Percentiles rank a stretch among this genome's conserved stretches.
Conservation (phyloP, 768 basidiomycete genomes). For the Suillus decipiens region DNA sequence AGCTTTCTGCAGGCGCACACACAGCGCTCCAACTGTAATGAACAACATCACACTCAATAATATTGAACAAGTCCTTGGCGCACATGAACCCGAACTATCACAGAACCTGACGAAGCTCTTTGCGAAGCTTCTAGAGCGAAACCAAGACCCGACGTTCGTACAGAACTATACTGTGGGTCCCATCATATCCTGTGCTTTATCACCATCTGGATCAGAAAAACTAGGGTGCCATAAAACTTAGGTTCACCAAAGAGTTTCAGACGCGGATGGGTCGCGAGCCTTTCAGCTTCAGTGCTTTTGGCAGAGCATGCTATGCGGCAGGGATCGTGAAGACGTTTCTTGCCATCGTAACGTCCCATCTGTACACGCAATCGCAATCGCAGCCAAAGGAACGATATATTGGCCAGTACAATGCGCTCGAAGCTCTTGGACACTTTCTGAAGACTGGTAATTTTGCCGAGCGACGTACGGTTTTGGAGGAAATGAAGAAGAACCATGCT, state of each 20-base stretch:
- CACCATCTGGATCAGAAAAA: neutral
- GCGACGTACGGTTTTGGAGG: constrained; percentile 23
- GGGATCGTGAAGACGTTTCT: constrained; percentile 33
- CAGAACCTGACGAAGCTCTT: constrained; percentile 24
- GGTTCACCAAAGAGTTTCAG: neutral
- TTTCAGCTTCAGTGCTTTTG: constrained; percentile 18
- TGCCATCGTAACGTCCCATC: constrained; percentile 20
- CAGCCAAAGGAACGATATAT: constrained; percentile 17
- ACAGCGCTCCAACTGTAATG: constrained; percentile 3
- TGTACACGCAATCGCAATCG: constrained; percentile 16
- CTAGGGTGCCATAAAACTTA: constrained; percentile 19
- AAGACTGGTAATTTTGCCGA: constrained; percentile 21
- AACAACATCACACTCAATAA: constrained; percentile 22
- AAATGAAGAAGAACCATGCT: constrained; percentile 24
- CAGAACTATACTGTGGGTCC: constrained; percentile 20
- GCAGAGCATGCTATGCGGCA: constrained; percentile 22
- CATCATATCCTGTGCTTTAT: neutral
- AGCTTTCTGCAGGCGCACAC: neutral
- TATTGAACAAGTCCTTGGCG: constrained; percentile 19
- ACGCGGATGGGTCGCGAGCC: neutral
- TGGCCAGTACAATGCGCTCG: constrained; percentile 26
- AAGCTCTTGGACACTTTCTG: constrained; percentile 24
- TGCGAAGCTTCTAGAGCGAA: constrained; percentile 23
- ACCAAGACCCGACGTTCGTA: constrained; percentile 24
- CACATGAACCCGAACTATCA: constrained; percentile 15